phyloP scores from a whole-genome alignment of 2,329 filamentous ascomycete genomes.

The Penicillium sclerotigenum region DNA sequence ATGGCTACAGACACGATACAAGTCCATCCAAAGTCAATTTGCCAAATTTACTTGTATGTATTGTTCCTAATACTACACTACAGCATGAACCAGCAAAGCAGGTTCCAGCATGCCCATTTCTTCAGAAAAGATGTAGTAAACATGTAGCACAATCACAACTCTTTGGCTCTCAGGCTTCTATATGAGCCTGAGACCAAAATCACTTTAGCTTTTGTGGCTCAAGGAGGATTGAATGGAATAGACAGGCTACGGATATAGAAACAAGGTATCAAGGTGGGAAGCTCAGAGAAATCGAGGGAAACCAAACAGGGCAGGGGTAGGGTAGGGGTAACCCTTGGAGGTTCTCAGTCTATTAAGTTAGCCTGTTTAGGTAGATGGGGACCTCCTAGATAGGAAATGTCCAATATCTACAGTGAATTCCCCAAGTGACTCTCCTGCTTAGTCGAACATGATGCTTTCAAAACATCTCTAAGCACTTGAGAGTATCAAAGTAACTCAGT shows the following conservation, averaged over 20 bases:
- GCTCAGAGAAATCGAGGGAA: neutral
- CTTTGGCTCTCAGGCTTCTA: no score
- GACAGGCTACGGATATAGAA: no score
- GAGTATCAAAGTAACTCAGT: neutral
- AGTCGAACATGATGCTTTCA: neutral
- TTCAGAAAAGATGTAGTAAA: no score
- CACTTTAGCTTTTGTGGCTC: no score
- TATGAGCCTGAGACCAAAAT: no score
- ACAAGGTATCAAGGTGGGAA: no score
- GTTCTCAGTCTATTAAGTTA: neutral
- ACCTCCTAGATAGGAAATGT: neutral
- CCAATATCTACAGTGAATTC: neutral
- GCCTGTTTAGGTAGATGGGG: neutral
- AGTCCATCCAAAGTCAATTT: neutral
- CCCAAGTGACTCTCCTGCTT: neutral
- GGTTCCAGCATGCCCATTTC: no score
- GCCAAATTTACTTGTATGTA: neutral
- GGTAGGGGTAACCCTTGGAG: neutral
- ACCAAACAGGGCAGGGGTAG: no score
- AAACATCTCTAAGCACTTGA: neutral
- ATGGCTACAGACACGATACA: neutral
- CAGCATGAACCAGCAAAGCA: no score
- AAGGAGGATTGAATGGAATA: no score
- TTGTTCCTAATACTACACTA: neutral
- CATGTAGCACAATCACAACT: no score